These are phyloP conservation scores for Neurospora hispaniola DNA, from an alignment of 495 filamentous ascomycete species.

Conservation along the genomic window DNA sequence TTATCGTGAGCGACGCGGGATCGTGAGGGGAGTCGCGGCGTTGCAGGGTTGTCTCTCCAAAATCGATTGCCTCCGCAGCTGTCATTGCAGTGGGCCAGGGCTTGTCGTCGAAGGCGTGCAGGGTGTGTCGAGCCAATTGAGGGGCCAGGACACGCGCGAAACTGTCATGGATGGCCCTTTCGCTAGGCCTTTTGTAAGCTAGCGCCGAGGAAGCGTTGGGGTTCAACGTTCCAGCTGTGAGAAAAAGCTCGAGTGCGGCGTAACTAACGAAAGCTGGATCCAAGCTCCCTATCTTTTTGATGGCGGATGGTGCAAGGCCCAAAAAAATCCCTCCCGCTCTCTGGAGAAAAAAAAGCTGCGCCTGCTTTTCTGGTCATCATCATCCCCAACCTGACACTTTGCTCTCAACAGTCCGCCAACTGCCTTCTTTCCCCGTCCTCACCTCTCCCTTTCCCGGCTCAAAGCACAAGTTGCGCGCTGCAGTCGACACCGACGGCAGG, in stretches of 20 bases:
- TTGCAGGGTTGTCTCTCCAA: background rate
- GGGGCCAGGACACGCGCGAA: background rate
- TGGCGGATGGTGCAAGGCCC: background rate
- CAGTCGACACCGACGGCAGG: background rate
- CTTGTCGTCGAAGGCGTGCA: background rate
- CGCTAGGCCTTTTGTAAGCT: slow-evolving; percentile 15
- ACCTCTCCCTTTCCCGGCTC: background rate
- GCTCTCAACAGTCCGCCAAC: background rate
- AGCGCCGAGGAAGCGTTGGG: slow-evolving; percentile 21
- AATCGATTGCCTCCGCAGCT: background rate
- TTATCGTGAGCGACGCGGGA: background rate
- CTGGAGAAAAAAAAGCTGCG: slow-evolving; percentile 6
- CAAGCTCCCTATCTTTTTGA: slow-evolving; percentile 15
- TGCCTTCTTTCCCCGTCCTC: background rate
- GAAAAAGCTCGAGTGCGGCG: background rate
- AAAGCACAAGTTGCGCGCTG: background rate
- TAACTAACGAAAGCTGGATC: slow-evolving; percentile 10
- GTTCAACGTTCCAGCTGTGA: slow-evolving; percentile 22
- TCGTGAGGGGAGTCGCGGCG: background rate
- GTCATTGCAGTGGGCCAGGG: background rate
- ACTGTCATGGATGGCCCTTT: background rate
- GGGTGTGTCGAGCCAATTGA: background rate
- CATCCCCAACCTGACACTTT: slow-evolving; percentile 2
- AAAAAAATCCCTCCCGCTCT: slow-evolving; percentile 26
- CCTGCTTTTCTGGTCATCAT: slow-evolving; percentile 3